phyloP scores from a whole-genome alignment of 2,329 filamentous ascomycete species.

The Pseudogymnoascus sp. region DNA sequence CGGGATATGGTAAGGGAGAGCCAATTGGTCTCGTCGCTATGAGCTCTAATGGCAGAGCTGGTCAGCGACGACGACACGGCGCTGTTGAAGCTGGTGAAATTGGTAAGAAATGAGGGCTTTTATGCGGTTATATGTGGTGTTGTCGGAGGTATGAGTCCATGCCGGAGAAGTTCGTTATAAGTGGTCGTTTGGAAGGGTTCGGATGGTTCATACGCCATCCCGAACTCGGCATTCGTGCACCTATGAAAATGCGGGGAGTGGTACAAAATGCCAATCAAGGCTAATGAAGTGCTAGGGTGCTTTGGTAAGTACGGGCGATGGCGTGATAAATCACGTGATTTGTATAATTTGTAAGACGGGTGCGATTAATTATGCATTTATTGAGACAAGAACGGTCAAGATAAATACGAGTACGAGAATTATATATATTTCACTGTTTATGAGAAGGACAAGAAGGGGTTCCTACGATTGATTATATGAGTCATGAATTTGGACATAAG shows the following conservation, averaged over 20 bases:
- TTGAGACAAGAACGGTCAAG: neutral
- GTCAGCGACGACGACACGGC: neutral
- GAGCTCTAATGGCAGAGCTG: conserved; percentile 5
- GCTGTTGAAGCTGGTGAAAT: neutral
- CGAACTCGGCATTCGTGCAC: conserved; percentile 2
- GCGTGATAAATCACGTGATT: neutral
- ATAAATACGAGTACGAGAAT: neutral
- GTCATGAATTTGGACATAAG: too few species aligned
- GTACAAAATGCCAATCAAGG: conserved; percentile 3
- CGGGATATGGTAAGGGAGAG: neutral
- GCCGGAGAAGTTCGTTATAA: conserved; percentile 1
- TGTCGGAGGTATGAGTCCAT: neutral
- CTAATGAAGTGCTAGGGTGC: neutral
- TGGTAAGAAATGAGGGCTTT: neutral
- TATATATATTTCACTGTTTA: too few species aligned
- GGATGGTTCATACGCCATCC: conserved; percentile 4
- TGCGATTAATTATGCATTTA: neutral
- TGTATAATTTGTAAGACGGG: neutral
- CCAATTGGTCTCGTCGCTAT: conserved; percentile 7
- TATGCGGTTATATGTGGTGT: conserved; percentile 3
- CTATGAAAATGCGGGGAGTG: conserved; percentile 4
- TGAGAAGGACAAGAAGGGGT: too few species aligned
- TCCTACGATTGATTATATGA: too few species aligned
- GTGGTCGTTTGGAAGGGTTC: conserved; percentile 2
- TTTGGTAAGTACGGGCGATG: neutral